Evolutionary conservation across 169 alveolate genomes (phyloP).

Genomic region (Eimeria falciformis): DNA sequence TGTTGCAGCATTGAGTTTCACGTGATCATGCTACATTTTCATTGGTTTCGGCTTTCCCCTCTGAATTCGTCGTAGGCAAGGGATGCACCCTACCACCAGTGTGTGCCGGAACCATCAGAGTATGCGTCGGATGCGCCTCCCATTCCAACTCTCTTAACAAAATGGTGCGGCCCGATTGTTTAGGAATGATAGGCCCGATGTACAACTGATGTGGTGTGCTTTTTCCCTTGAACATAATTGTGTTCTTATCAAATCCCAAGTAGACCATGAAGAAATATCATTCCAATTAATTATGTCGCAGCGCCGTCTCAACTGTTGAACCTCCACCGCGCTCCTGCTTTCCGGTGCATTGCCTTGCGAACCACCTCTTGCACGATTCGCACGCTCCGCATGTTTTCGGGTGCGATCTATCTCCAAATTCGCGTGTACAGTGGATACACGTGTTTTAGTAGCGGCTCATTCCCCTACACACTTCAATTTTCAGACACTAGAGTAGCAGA

Average conservation of each 20-base stretch:
- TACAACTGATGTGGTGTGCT: no score
- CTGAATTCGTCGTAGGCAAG: constrained; percentile 55
- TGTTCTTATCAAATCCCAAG: no score
- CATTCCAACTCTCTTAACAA: constrained; percentile 61
- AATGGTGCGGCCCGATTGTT: constrained; percentile 35
- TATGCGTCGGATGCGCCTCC: constrained; percentile 76
- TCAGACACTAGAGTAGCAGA: no score
- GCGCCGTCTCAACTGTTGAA: constrained; percentile 15
- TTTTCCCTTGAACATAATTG: no score
- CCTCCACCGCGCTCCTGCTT: constrained; percentile 34
- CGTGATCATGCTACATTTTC: no score
- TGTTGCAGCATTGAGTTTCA: no score
- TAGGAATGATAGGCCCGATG: not conserved
- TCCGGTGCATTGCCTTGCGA: constrained; percentile 73
- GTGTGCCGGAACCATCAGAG: constrained; percentile 76
- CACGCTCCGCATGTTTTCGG: constrained; percentile 58
- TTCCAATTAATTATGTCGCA: no score
- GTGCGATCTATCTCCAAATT: not conserved
- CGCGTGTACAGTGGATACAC: no score
- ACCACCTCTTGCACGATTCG: constrained; percentile 68
- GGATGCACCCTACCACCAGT: constrained; percentile 44
- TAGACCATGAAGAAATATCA: no score
- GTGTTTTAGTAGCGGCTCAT: no score
- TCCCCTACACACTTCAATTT: no score
- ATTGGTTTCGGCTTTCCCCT: not conserved